phyloP scores from a whole-genome alignment of 2,329 filamentous ascomycete genomes.

The Chaetomium sp. region DNA sequence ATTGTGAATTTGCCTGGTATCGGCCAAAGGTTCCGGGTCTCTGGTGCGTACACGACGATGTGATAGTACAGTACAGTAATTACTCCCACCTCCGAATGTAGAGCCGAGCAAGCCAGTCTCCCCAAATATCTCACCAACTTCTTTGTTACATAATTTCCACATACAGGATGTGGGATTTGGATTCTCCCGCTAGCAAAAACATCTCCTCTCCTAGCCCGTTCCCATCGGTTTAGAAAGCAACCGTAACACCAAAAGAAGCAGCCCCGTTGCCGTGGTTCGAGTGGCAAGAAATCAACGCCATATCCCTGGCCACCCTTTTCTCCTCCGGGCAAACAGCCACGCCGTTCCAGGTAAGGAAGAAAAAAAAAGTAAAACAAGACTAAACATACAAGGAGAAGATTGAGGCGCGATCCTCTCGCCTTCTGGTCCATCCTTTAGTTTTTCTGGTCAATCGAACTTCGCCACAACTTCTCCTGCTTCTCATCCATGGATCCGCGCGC shows the following conservation, averaged over 20 bases:
- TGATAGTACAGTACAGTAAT: no score
- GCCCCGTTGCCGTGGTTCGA: no score
- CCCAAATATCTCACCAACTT: not conserved
- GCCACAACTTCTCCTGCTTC: constrained; percentile 12
- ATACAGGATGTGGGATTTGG: not conserved
- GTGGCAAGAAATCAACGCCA: not conserved
- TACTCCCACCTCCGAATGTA: no score
- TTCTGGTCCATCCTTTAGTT: not conserved
- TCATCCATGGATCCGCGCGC: constrained; percentile 12
- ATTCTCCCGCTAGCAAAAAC: not conserved
- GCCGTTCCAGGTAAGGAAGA: not conserved
- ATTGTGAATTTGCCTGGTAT: no score
- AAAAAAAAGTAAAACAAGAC: not conserved
- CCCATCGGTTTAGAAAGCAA: no score
- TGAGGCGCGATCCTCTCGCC: not conserved
- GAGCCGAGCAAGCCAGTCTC: no score
- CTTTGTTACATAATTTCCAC: not conserved
- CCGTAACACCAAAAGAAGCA: no score
- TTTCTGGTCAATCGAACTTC: constrained; percentile 11
- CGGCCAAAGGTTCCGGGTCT: no score
- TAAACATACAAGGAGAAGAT: not conserved
- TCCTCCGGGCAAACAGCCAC: no score
- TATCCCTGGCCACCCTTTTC: not conserved
- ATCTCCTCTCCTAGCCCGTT: no score
- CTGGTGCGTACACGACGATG: no score